These are phyloP conservation scores for Cyberlindnera misumaiensis DNA, from an alignment of 805 yeast genomes.

Conservation along the genomic window DNA sequence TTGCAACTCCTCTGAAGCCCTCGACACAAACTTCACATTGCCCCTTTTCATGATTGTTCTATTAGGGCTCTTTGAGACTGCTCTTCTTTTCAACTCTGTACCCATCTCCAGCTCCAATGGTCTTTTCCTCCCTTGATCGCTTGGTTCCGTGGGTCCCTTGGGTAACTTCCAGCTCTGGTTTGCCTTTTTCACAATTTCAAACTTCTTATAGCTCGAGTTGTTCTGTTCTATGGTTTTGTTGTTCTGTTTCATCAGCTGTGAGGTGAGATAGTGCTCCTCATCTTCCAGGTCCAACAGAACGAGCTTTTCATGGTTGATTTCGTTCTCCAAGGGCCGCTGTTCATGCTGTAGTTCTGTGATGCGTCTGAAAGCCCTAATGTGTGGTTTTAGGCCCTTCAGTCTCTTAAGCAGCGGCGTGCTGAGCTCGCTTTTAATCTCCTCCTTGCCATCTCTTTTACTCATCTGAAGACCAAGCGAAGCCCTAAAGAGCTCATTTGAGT, in stretches of 20 bases:
- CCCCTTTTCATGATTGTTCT: conserved; percentile 16
- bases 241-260: conserved; percentile 2
- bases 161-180: conserved; percentile 24
- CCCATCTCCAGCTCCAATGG: conserved; percentile 13
- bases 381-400: conserved; percentile 21
- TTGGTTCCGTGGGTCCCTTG: conserved; percentile 6
- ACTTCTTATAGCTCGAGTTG: conserved; percentile 11
- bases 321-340: conserved; percentile 19
- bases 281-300: conserved; percentile 19
- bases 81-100: conserved; percentile 19
- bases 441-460: conserved; percentile 6
- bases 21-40: conserved; percentile 16
- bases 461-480: conserved; percentile 6
- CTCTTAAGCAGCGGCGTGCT: conserved; percentile 24
- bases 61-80: conserved; percentile 23
- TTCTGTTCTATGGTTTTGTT: conserved; percentile 3
- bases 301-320: conserved; percentile 23
- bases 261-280: conserved; percentile 11
- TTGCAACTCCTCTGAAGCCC: conserved; percentile 21
- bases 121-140: conserved; percentile 14
- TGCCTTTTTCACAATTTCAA: conserved; percentile 23
- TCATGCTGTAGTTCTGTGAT: conserved; percentile 23
- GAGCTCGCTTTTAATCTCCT: neutral
- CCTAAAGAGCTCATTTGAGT: conserved; percentile 12
- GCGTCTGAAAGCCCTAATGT: conserved; percentile 21